Evolutionary conservation across 2,329 filamentous ascomycete species (phyloP).

Genomic region (Metarhizium robertsii): DNA sequence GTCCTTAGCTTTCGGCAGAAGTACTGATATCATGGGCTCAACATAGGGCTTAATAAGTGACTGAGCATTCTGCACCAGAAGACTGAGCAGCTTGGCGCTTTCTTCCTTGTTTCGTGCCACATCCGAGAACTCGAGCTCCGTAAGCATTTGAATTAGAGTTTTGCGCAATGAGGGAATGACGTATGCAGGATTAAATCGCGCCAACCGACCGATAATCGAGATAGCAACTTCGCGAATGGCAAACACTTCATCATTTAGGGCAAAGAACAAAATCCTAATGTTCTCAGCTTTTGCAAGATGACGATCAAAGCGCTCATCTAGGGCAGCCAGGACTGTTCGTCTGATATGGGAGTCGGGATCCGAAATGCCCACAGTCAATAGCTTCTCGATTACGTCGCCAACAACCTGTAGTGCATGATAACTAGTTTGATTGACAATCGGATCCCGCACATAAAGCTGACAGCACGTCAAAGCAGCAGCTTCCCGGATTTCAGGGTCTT

Average conservation of each 20-base stretch:
- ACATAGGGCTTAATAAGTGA: constrained; percentile 93
- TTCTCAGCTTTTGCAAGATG: constrained; percentile 98
- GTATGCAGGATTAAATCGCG: constrained; percentile 87
- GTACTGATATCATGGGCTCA: constrained; percentile 86
- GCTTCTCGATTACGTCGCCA: constrained; percentile 92
- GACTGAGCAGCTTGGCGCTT: constrained; percentile 83
- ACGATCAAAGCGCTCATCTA: constrained; percentile 89
- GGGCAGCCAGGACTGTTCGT: constrained; percentile 74
- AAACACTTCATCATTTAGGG: constrained; percentile 91
- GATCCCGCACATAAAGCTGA: constrained; percentile 92
- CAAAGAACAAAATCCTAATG: constrained; percentile 88
- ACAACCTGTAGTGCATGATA: constrained; percentile 96
- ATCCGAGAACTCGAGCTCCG: constrained; percentile 92
- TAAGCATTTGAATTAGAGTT: constrained; percentile 89
- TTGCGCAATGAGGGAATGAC: constrained; percentile 94
- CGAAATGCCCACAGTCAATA: constrained; percentile 88
- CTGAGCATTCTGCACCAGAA: constrained; percentile 88
- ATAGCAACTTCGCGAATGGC: constrained; percentile 90
- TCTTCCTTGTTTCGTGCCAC: constrained; percentile 93
- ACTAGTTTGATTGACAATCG: constrained; percentile 96
- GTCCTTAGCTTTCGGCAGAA: constrained; percentile 89
- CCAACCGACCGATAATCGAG: constrained; percentile 88
- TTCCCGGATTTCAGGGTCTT: constrained; percentile 86
- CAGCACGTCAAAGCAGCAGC: constrained; percentile 95
- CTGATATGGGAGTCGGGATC: constrained; percentile 86